Conservation (phyloP, 768 basidiomycete genomes). For the Phanerochaete sordida region DNA sequence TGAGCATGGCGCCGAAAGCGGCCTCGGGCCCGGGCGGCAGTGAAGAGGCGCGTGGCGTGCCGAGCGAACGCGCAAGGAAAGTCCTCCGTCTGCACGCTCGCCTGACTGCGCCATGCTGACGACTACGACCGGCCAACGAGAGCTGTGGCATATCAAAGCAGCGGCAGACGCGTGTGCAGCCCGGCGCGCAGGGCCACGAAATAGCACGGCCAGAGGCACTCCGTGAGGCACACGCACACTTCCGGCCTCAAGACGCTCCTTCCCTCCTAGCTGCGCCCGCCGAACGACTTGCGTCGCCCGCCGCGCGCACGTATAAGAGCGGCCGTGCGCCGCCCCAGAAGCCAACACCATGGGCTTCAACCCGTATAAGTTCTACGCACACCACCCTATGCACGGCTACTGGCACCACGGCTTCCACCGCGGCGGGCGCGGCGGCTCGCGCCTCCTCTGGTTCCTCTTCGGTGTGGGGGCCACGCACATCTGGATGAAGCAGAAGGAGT, state of each 20-base stretch:
- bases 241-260: too few relatives aligned
- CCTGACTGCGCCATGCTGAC: not conserved
- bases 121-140: not conserved
- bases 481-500: slow-evolving; percentile 39
- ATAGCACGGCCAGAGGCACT: not conserved
- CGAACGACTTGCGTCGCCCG: not conserved
- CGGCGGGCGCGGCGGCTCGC: slow-evolving; percentile 41
- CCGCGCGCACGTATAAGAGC: not conserved
- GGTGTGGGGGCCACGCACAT: slow-evolving; percentile 44
- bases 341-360: not conserved
- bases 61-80: not conserved
- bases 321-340: not conserved
- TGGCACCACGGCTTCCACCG: slow-evolving; percentile 7
- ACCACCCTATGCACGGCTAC: not conserved
- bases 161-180: not conserved
- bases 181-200: not conserved
- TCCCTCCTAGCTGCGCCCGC: not conserved
- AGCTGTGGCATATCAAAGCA: not conserved
- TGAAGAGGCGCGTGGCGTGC: not conserved
- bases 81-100: not conserved
- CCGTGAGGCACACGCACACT: not conserved
- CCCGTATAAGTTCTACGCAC: not conserved
- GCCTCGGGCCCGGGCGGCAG: too few relatives aligned
- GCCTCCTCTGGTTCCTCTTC: slow-evolving; percentile 65
- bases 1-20: too few relatives aligned